Evolutionary conservation across 2,329 filamentous ascomycete species (phyloP), one percentile per base, ranked within the genome.

Genomic region (Xylaria sp.): DNA sequence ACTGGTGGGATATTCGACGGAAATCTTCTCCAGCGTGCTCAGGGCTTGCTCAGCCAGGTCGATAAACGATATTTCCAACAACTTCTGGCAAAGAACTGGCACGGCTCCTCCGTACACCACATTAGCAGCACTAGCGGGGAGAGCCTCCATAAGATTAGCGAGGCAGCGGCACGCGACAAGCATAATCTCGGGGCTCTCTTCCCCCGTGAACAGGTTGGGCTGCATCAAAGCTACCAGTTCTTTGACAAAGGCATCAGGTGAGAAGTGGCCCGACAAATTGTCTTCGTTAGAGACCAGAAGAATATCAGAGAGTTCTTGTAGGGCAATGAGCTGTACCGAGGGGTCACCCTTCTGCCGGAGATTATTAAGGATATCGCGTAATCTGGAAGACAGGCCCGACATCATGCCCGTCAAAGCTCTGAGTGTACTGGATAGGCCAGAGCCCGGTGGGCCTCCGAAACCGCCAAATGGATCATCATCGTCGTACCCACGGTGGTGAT

Each of bases 41-140:
- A 99, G 78, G 59, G 94, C 92, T 77, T 99, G 95, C 76, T 99
- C 94, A 44, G 95, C 95, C 57, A 99, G 80, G 74, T 99, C 94
- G 72, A 99, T 99, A 73, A 93, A 99, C 63, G 93, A 89, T 51
- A 97, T 97, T 75, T 97, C 92, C 62, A 97, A 80, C 35, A 99
- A 80, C 75, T 97, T 99, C 71, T 93, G 90, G 76, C 94, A 97
- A 30, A 99, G 79, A 10, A 99, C 87, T 2, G 94, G 92, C 4
- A 99, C 94, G 39, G 94, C 94, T 54, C 92, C 91, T n/a, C 92
- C 93, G 72, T 97, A 97, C 3, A 97, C 94, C 11, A 99, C 92
- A 72, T 96, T 97, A 10, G 92, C 90, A 53, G 94, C 94, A 59
- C 93, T 93, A 39, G 91, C 88, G 18, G 94, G 92, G 35, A 99